Conservation (phyloP, 306 rosid species). For the Begonia peltatifolia region DNA sequence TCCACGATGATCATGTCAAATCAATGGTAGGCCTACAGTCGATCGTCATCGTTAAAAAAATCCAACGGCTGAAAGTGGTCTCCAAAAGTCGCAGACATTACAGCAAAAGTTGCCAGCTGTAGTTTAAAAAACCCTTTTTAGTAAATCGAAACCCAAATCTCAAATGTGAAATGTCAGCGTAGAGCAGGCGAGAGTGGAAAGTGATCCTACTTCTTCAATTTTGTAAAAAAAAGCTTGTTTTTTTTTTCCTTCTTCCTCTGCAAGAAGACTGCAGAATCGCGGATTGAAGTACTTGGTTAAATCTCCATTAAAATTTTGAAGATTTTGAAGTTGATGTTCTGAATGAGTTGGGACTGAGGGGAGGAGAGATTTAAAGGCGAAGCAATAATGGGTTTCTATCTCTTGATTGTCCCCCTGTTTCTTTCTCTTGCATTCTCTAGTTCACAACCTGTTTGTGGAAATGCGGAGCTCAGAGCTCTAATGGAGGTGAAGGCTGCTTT, state of each 20-base stretch:
- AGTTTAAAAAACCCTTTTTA: background rate
- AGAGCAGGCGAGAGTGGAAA: no score
- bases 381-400: slow-evolving; percentile 22
- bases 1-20: no score
- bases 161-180: slow-evolving; percentile 14
- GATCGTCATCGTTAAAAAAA: background rate
- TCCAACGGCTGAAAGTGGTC: background rate
- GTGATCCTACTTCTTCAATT: no score
- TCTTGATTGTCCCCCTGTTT: slow-evolving; percentile 15
- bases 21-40: background rate
- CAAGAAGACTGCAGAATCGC: no score
- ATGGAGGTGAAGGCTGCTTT: slow-evolving; percentile 62
- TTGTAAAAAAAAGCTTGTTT: no score
- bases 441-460: slow-evolving; percentile 27
- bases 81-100: background rate
- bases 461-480: slow-evolving; percentile 61
- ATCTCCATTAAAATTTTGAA: no score
- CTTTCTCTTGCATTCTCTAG: slow-evolving; percentile 9
- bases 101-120: slow-evolving; percentile 10
- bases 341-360: background rate
- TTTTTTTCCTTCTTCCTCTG: background rate
- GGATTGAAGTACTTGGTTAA: no score
- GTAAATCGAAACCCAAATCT: slow-evolving; percentile 11
- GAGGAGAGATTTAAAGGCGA: slow-evolving; percentile 6
- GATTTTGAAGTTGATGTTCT: no score